Evolutionary conservation across 495 filamentous ascomycete species (phyloP), one percentile per base, ranked within the genome.

Genomic region (Neurospora sp.): DNA sequence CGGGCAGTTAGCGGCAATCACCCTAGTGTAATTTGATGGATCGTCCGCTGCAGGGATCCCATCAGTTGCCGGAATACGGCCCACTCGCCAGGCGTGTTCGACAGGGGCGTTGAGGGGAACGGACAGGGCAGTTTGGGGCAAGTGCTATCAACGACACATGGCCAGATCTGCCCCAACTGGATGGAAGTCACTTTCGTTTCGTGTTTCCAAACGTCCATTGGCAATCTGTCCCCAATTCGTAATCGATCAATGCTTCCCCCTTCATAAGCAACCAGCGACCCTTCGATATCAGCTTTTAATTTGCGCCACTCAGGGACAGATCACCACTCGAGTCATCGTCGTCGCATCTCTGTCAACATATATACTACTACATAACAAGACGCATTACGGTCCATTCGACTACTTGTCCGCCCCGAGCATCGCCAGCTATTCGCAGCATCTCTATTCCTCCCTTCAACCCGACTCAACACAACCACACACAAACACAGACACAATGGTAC

Each of bases 211-310:
- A 59, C 27, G 42, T 38, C 72, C 46, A 44, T 68, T 48, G 41
- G 76, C 78, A 80, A 80, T 77, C 77, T 80, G 78, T 76, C 78
- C 78, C 76, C 70, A 76, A 71, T 69, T 61, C 70, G 53, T 35
- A 66, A 66, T 66, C 12, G 22, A 61, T 61, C 8, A 61, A 66
- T 35, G 53, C 53, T 66, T 8, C 53, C 53, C 53, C 53, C 27
- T 35, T 69, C 73, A 16, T 39, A 27, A 18, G 12, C 12, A n/a
- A 68, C 22, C 70, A 38, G 14, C 31, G 16, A 69, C 69, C 20
- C 20, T 46, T 66, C 18, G 27, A 66, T 35, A 66, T 18, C 14
- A 66, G 3, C 27, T 37, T 66, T 7, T 66, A 66, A 35, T 66
- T 66, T 66, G 27, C 53, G 53, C 22, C 27, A 66, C 11, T 37